A percentile compares a stretch with the other conserved stretches of the same genome.
phyloP scores from a whole-genome alignment of 768 basidiomycete species.

The Asterophora parasitica region DNA sequence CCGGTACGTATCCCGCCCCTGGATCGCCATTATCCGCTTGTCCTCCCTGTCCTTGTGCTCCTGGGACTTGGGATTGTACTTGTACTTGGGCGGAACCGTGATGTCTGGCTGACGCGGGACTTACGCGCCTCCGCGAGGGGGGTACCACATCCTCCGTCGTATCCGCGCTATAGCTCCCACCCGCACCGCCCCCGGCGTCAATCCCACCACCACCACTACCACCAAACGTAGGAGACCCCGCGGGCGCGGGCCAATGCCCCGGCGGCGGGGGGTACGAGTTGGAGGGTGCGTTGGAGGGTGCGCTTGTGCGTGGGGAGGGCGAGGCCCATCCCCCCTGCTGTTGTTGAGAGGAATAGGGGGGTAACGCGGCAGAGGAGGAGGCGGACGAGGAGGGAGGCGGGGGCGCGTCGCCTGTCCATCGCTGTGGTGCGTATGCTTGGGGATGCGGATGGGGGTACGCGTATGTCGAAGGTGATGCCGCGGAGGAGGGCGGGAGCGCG shows the following conservation, averaged over 20 bases:
- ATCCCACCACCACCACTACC: too few relatives aligned
- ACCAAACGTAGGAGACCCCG: constrained; percentile 26
- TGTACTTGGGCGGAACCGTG: too few relatives aligned
- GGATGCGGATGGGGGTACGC: constrained; percentile 29
- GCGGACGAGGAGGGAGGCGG: too few relatives aligned
- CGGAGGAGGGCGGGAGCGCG: constrained; percentile 15
- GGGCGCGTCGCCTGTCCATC: constrained; percentile 34
- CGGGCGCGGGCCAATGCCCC: constrained; percentile 38
- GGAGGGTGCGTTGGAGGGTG: constrained; percentile 27
- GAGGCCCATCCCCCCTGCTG: constrained; percentile 22
- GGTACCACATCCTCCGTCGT: constrained; percentile 46
- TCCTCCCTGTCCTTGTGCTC: constrained; percentile 16
- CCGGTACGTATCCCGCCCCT: constrained; percentile 35
- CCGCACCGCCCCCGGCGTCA: neutral
- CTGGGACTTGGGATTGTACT: too few relatives aligned
- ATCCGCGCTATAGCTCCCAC: constrained; percentile 16
- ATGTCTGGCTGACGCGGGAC: constrained; percentile 26
- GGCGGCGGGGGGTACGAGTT: constrained; percentile 28
- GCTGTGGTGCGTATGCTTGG: constrained; percentile 36
- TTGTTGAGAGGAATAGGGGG: neutral
- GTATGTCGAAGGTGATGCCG: constrained; percentile 33
- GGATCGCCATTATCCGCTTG: too few relatives aligned
- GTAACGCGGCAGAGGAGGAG: constrained; percentile 15
- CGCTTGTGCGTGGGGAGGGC: constrained; percentile 26
- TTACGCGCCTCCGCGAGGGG: constrained; percentile 52